Conservation (phyloP, 140 eudicot genomes). For the Stevia rebaudiana region DNA sequence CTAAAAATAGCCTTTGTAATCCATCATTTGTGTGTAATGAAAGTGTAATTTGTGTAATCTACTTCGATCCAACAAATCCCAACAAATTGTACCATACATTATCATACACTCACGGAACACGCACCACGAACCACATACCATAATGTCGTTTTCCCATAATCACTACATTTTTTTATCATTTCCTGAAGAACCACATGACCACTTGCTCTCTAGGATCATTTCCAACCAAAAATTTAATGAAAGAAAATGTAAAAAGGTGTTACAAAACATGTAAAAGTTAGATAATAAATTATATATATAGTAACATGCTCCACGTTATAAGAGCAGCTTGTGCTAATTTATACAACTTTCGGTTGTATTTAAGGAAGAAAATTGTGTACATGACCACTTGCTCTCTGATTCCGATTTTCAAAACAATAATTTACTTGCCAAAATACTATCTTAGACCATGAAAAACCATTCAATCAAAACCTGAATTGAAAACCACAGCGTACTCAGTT, state of each 20-base stretch:
- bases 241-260: background rate
- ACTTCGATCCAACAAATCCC: too few relatives aligned
- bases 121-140: too few relatives aligned
- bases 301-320: constrained; percentile 11
- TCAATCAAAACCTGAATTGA: constrained; percentile 9
- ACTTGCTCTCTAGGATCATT: constrained; percentile 6
- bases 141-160: too few relatives aligned
- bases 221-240: background rate
- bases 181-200: constrained; percentile 11
- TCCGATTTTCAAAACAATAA: constrained; percentile 9
- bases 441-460: constrained; percentile 19
- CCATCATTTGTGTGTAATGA: too few relatives aligned
- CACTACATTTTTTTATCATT: background rate
- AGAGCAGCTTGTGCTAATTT: constrained; percentile 14
- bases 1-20: too few relatives aligned
- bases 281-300: background rate
- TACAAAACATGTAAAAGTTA: background rate
- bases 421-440: constrained; percentile 12
- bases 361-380: background rate
- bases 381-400: constrained; percentile 26
- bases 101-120: too few relatives aligned
- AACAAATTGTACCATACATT: too few relatives aligned
- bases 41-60: too few relatives aligned
- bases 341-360: background rate
- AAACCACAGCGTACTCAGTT: background rate